Base-by-base conservation (phyloP, 495 filamentous ascomycete species). In the Aspergillus asperescens region DNA sequence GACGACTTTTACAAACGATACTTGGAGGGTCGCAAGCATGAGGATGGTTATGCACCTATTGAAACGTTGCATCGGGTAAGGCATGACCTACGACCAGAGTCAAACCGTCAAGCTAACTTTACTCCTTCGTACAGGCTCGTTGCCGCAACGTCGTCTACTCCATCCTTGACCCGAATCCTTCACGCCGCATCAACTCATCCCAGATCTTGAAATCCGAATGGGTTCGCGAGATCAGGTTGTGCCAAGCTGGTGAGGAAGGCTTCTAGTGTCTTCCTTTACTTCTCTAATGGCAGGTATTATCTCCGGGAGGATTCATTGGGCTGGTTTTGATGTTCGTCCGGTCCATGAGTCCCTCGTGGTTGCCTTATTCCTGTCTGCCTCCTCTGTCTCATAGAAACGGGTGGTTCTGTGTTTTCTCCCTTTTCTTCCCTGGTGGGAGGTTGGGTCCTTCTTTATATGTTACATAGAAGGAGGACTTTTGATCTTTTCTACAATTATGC, bases 111-210 rank as follows among this genome's bases (percentile, higher is more conserved):
- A 54, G 54, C 74, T 81, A 55, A 82, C 65, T 23, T 39, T n/a
- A n/a, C 15, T 42, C 56, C 31, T 4, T 43, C 15, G 34, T 52
- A 13, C 64, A 98, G 93, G 89, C 90, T 62, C 90, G 92, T 60
- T 97, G 93, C 70, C 87, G 94, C 19, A 97, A 98, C 62, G 93
- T 98, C 58, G 96, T 98, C 63, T 98, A 98, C 70, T 96, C 90
- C 18, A 96, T 97, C 55, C 77, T 98, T 15, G 93, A 97, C 65
- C 93, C 94, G n/a, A 96, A 97, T 65, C 77, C 77, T 24, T 78
- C 79, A 37, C 86, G 93, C 56, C 89, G 93, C 61, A 93, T 97
- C 69, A 96, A 90, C 37, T 90, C 93, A 51, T 90, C 89, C 7
- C 93, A 97, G 71, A 90, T 97, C 37, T 81, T 98, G 57, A 95